Evolutionary conservation across 768 basidiomycete genomes (phyloP).

Genomic region (Phylloporus rhodoxanthus): DNA sequence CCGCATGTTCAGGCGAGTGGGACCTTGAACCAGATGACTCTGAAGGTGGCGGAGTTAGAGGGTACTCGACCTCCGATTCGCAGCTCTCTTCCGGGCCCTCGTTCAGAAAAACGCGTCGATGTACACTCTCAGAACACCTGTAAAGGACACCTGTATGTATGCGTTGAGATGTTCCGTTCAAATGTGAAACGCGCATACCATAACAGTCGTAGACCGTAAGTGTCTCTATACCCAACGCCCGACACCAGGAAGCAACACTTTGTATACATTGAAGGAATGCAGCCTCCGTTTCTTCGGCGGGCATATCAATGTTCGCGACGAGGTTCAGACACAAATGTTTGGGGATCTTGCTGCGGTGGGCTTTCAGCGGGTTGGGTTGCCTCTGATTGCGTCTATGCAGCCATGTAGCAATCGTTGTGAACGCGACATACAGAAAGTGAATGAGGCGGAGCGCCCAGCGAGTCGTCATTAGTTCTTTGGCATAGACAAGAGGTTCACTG

Average conservation of each 20-base stretch:
- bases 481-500: slow-evolving; percentile 3
- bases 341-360: slow-evolving; percentile 54
- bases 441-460: slow-evolving; percentile 46
- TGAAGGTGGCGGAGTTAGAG: slow-evolving; percentile 72
- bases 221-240: slow-evolving; percentile 49
- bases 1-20: slow-evolving; percentile 44
- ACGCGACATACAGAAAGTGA: slow-evolving; percentile 51
- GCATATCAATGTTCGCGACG: slow-evolving; percentile 37
- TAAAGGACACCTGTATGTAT: slow-evolving; percentile 36
- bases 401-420: slow-evolving; percentile 37
- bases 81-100: slow-evolving; percentile 30
- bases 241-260: slow-evolving; percentile 57
- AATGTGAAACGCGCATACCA: slow-evolving; percentile 42
- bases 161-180: slow-evolving; percentile 2
- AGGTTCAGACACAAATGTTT: slow-evolving; percentile 64
- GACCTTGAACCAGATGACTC: slow-evolving; percentile 64
- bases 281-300: slow-evolving; percentile 33
- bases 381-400: slow-evolving; percentile 33
- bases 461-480: slow-evolving; percentile 33
- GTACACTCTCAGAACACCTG: slow-evolving; percentile 37
- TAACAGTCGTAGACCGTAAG: slow-evolving; percentile 69
- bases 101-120: slow-evolving; percentile 31
- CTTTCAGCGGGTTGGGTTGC: slow-evolving; percentile 43
- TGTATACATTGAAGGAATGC: slow-evolving; percentile 50
- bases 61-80: slow-evolving; percentile 60